A percentile compares a stretch with the other conserved stretches of the same genome.
Conservation (phyloP, 345 rosid genomes). For the Syzygium aromaticum region DNA sequence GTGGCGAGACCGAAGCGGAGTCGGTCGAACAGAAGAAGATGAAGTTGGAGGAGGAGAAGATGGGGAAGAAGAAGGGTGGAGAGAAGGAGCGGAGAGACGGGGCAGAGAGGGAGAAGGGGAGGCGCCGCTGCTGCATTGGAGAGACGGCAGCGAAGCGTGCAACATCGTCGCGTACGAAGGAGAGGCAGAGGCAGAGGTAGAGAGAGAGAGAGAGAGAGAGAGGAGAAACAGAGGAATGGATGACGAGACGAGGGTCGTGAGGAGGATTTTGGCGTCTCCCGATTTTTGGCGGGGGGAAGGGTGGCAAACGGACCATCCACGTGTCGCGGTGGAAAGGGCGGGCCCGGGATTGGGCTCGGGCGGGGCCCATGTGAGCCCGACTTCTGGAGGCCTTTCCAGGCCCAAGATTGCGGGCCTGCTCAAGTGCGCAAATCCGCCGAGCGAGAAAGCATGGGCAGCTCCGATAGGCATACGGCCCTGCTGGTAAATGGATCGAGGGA, state of each 20-base stretch:
- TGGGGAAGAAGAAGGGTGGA: conserved; percentile 8
- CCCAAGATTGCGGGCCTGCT: neutral
- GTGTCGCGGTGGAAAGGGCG: neutral
- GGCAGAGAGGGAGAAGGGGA: conserved; percentile 26
- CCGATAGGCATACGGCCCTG: too few species aligned
- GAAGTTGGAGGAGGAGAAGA: neutral
- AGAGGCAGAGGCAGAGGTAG: neutral
- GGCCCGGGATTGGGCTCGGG: neutral
- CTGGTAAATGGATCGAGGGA: too few species aligned
- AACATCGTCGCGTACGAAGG: neutral
- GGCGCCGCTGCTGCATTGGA: neutral
- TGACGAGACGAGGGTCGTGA: neutral
- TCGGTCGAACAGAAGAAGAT: conserved; percentile 3
- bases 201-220: neutral
- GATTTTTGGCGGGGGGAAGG: neutral
- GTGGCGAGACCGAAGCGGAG: conserved; percentile 7
- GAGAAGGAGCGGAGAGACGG: conserved; percentile 11
- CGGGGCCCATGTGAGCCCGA: neutral
- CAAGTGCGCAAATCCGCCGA: neutral
- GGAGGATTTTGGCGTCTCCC: neutral
- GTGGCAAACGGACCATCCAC: neutral
- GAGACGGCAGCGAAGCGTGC: neutral
- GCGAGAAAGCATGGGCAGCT: neutral
- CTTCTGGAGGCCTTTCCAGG: neutral
- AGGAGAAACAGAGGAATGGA: neutral